These are phyloP conservation scores for Nemania diffusa DNA, from an alignment of 2,329 filamentous ascomycete species.

Conservation along the genomic window DNA sequence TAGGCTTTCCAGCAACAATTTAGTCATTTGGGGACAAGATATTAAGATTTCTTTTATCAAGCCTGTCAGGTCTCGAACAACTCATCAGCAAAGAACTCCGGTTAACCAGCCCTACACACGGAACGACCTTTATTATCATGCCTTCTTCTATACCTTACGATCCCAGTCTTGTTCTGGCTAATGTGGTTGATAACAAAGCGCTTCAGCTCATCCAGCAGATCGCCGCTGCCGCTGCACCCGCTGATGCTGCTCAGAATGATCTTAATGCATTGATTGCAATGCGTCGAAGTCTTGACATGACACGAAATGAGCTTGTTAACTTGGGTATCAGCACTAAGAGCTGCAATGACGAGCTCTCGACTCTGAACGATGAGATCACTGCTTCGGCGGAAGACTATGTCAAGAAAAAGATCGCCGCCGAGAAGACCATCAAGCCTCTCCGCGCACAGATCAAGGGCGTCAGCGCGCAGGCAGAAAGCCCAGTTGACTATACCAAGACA, in stretches of 20 bases:
- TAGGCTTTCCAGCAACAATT: neutral
- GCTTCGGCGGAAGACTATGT: constrained; percentile 22
- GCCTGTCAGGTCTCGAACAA: neutral
- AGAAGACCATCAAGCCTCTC: constrained; percentile 20
- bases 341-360: constrained; percentile 6
- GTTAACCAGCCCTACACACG: neutral
- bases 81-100: neutral
- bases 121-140: constrained; percentile 13
- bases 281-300: constrained; percentile 34
- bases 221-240: constrained; percentile 18
- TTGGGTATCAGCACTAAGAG: constrained; percentile 28
- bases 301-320: constrained; percentile 33
- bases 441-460: constrained; percentile 21
- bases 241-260: constrained; percentile 30
- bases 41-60: neutral
- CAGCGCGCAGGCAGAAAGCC: constrained; percentile 25
- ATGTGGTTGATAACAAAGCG: constrained; percentile 25
- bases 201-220: constrained; percentile 26
- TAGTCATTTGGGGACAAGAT: neutral
- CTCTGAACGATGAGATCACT: constrained; percentile 16
- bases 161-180: constrained; percentile 29
- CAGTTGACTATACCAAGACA: constrained; percentile 33
- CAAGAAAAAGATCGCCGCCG: constrained; percentile 21
- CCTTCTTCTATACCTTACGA: constrained; percentile 33
- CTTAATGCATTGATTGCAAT: constrained; percentile 31